A percentile compares a stretch with the other conserved stretches of the same genome.
Evolutionary conservation across 495 filamentous ascomycete species (phyloP).

Genomic region (Penicillium ucsense): DNA sequence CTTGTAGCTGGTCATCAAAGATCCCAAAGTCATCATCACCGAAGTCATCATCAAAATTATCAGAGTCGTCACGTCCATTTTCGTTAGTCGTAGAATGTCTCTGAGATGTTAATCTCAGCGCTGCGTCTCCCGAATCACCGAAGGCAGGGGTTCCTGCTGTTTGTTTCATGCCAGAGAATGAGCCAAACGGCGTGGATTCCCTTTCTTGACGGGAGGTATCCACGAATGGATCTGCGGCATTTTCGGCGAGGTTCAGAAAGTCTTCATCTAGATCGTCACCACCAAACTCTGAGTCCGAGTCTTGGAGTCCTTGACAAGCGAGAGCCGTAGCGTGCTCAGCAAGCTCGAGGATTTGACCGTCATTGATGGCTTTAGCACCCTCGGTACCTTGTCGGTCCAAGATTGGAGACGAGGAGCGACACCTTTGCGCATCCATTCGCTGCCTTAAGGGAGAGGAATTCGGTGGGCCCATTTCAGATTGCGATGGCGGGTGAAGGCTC

Average conservation of each 20-base stretch:
- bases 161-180: conserved; percentile 11
- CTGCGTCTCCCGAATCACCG: conserved; percentile 1
- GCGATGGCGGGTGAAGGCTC: conserved; percentile 37
- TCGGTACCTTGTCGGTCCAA: conserved; percentile 16
- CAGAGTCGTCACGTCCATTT: conserved; percentile 30
- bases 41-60: conserved; percentile 59
- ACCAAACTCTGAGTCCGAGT: conserved; percentile 48
- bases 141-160: conserved; percentile 8
- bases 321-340: conserved; percentile 3
- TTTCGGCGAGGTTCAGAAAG: conserved; percentile 40
- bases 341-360: conserved; percentile 1
- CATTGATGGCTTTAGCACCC: conserved; percentile 1
- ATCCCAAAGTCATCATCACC: conserved; percentile 68
- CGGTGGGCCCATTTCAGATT: conserved; percentile 25
- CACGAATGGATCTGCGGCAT: conserved; percentile 25
- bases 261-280: conserved; percentile 51
- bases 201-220: conserved; percentile 6
- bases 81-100: conserved; percentile 43
- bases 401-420: conserved; percentile 38
- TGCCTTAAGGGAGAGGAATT: conserved; percentile 49
- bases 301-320: conserved; percentile 12
- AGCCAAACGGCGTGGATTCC: conserved; percentile 10
- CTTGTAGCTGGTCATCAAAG: conserved; percentile 31
- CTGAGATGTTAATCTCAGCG: conserved; percentile 2
- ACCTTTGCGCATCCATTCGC: conserved; percentile 22